phyloP scores from a whole-genome alignment of 108 stramenopile species.

The Cyclotella atomus region DNA sequence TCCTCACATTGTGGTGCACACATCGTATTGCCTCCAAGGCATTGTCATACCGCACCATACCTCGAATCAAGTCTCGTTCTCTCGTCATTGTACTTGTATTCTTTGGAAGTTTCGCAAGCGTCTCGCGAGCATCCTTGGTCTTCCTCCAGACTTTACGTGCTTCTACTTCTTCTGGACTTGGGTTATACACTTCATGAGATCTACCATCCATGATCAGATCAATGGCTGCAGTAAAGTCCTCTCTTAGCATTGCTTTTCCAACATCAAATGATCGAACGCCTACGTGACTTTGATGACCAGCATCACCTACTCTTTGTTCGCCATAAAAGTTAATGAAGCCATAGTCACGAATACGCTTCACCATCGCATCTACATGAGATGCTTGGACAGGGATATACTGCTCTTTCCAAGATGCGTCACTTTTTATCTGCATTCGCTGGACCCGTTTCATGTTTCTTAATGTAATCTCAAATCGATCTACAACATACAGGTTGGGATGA shows the following conservation, averaged over 20 bases:
- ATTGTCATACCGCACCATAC: conserved; percentile 69
- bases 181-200: conserved; percentile 30
- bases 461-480: conserved; percentile 65
- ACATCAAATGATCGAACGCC: conserved; percentile 83
- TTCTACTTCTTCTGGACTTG: conserved; percentile 44
- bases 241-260: conserved; percentile 75
- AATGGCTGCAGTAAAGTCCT: conserved; percentile 64
- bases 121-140: conserved; percentile 56
- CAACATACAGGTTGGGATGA: background rate
- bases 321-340: conserved; percentile 92
- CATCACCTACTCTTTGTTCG: conserved; percentile 82
- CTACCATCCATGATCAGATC: conserved; percentile 81
- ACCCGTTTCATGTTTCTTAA: conserved; percentile 64
- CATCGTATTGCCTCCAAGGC: conserved; percentile 69
- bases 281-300: conserved; percentile 56
- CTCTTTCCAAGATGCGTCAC: conserved; percentile 32
- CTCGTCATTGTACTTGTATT: conserved; percentile 60
- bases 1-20: conserved; percentile 60
- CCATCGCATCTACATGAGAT: conserved; percentile 58
- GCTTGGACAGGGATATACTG: conserved; percentile 42
- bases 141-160: conserved; percentile 68
- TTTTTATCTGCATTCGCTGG: conserved; percentile 12
- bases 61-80: conserved; percentile 72
- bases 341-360: conserved; percentile 48
- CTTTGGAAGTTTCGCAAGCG: conserved; percentile 65